Conservation (phyloP, 2,329 filamentous ascomycete species). For the Hortaea werneckii region DNA sequence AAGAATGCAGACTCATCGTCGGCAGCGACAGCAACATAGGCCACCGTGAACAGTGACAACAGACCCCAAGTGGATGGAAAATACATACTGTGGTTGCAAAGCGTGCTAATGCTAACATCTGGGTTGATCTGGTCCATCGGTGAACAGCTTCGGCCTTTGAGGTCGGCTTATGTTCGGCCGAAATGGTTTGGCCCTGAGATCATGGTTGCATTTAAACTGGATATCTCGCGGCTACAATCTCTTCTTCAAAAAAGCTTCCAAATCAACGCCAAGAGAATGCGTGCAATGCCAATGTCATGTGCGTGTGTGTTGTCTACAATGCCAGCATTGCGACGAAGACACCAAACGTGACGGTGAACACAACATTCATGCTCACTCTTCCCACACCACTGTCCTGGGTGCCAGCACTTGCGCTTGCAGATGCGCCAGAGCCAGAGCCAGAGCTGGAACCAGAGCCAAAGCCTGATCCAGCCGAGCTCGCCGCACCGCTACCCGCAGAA, state of each 20-base stretch:
- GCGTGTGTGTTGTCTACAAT: conserved; percentile 1
- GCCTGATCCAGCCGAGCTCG: not conserved
- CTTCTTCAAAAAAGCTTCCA: not conserved
- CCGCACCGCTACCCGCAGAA: not conserved
- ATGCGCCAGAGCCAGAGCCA: not conserved
- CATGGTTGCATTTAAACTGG: not conserved
- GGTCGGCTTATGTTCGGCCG: not conserved
- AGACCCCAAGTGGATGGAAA: not conserved
- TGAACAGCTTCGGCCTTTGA: not conserved
- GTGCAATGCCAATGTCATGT: too few species aligned
- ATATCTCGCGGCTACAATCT: not conserved
- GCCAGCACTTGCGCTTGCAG: conserved; percentile 2
- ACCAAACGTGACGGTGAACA: conserved; percentile 16
- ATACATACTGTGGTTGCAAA: not conserved
- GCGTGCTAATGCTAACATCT: not conserved
- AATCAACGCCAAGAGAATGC: too few species aligned
- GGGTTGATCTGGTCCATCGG: not conserved
- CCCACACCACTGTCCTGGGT: conserved; percentile 8
- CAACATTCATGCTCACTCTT: conserved; percentile 15
- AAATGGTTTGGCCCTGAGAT: not conserved
- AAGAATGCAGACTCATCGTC: not conserved
- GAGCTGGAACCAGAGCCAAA: not conserved
- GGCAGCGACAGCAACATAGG: not conserved
- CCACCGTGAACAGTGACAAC: not conserved
- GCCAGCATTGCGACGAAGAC: conserved; percentile 19